phyloP scores from a whole-genome alignment of 2,329 filamentous ascomycete genomes.

The Thielaviopsis populi region DNA sequence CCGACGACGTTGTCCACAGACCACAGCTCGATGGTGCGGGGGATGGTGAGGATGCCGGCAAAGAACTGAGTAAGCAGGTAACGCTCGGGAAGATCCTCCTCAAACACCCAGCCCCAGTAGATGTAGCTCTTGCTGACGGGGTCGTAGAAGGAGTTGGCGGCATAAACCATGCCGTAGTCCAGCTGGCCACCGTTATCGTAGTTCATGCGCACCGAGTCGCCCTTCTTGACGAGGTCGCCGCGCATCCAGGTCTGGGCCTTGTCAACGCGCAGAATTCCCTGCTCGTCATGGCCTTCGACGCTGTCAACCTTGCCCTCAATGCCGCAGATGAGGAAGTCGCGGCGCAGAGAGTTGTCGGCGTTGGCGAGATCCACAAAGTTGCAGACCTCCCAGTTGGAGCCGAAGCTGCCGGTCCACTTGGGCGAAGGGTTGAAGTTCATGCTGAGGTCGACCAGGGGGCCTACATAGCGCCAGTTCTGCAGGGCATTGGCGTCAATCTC shows the following conservation, averaged over 20 bases:
- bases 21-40: constrained; percentile 13
- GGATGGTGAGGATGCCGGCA: constrained; percentile 11
- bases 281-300: not conserved
- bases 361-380: constrained; percentile 10
- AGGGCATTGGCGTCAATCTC: constrained; percentile 17
- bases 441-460: constrained; percentile 10
- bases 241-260: constrained; percentile 12
- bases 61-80: constrained; percentile 12
- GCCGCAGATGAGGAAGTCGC: constrained; percentile 12
- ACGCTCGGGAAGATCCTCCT: constrained; percentile 13
- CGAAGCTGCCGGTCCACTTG: constrained; percentile 13
- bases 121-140: constrained; percentile 7
- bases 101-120: constrained; percentile 7
- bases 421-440: constrained; percentile 9
- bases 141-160: constrained; percentile 20
- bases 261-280: constrained; percentile 11
- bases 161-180: constrained; percentile 20
- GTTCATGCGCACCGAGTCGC: constrained; percentile 7
- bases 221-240: not conserved
- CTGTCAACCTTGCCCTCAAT: constrained; percentile 11
- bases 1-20: constrained; percentile 11
- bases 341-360: constrained; percentile 4
- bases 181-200: constrained; percentile 15
- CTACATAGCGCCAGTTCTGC: constrained; percentile 19
- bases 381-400: constrained; percentile 15